Base-by-base conservation (phyloP, 1,139 yeast species). In the Magnusiomyces ingens region DNA sequence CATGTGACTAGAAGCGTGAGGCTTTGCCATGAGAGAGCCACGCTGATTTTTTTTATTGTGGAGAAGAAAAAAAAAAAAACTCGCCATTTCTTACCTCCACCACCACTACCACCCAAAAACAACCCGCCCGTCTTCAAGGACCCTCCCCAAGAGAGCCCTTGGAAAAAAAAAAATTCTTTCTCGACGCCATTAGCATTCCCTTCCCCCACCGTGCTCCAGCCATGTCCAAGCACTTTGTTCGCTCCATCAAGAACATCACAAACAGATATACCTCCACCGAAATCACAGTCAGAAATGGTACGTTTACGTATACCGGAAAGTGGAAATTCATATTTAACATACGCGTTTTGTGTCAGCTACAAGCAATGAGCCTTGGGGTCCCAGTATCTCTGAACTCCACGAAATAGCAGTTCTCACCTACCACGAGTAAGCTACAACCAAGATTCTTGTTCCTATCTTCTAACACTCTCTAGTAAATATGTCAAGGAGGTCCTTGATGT, bases 201-300 rank as follows among this genome's bases (percentile, higher is more conserved):
- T n/a, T n/a, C n/a, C n/a, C n/a, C n/a, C n/a, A n/a, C n/a, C n/a
- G n/a, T n/a, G 17, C 47, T n/a, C 18, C 22, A 37, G 49, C 26
- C 17, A 54, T 54, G 57, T 47, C 55, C 8, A 54, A 50, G 37
- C 53, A 54, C 19, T 49, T 54, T 40, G 54, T 52, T 6, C 52
- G 55, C 21, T 51, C 52, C 17, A 80, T 87, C 60, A 88, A 88
- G 68, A 88, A 88, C 66, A 89, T 86, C 47, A 85, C 91, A 63
- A 85, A 81, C 64, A 95, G 95, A 36, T 89, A 88, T 71, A 79
- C 94, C 2, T 71, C 82, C 6, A 84, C 84, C 3, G 95, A 89
- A 67, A 80, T 85, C 18, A 71, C 83, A 63, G 95, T 88, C 37
- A 77, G 95, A 66, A 85, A 85, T 62, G 59, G 59, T 67, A 60